A percentile compares a stretch with the other conserved stretches of the same genome.
Evolutionary conservation across 164 flowering plant species (phyloP).

Genomic region (Platanus orientalis): DNA sequence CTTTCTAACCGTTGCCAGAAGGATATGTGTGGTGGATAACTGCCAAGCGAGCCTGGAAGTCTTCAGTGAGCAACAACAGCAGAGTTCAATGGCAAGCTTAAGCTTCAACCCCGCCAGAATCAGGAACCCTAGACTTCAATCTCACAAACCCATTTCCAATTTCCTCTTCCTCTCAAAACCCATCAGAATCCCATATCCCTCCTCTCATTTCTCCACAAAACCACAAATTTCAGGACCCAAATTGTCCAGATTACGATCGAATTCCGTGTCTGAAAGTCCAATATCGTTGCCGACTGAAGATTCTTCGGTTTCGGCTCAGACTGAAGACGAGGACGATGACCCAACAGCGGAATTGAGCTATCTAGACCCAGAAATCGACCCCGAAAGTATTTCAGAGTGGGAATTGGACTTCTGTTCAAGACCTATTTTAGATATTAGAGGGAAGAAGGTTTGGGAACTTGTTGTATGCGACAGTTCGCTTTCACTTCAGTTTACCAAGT

Average conservation of each 20-base stretch:
- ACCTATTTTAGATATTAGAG: conserved; percentile 88
- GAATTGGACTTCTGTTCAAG: conserved; percentile 95
- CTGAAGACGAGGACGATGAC: conserved; percentile 41
- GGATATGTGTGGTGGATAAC: conserved; percentile 27
- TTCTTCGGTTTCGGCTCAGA: conserved; percentile 11
- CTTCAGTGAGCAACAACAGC: not conserved
- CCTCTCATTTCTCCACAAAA: conserved; percentile 14
- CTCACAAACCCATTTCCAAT: conserved; percentile 33
- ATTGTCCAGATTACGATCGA: conserved; percentile 19
- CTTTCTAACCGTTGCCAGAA: conserved; percentile 15
- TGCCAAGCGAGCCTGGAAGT: conserved; percentile 12
- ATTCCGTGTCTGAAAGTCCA: conserved; percentile 63
- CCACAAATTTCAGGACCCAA: conserved; percentile 17
- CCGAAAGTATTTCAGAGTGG: conserved; percentile 78
- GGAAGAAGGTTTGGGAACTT: conserved; percentile 97
- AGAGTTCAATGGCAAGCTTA: conserved; percentile 57
- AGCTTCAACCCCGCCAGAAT: conserved; percentile 58
- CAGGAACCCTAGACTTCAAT: conserved; percentile 30
- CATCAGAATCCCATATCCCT: conserved; percentile 20
- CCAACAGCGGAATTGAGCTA: conserved; percentile 69
- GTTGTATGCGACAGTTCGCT: conserved; percentile 81
- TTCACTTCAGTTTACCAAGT: conserved; percentile 87
- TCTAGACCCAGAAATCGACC: conserved; percentile 75
- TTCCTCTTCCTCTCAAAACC: conserved; percentile 30
- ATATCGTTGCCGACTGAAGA: conserved; percentile 38